Evolutionary conservation across 441 rosid genomes (phyloP).

Genomic region (Cnidoscolus chayamansa): DNA sequence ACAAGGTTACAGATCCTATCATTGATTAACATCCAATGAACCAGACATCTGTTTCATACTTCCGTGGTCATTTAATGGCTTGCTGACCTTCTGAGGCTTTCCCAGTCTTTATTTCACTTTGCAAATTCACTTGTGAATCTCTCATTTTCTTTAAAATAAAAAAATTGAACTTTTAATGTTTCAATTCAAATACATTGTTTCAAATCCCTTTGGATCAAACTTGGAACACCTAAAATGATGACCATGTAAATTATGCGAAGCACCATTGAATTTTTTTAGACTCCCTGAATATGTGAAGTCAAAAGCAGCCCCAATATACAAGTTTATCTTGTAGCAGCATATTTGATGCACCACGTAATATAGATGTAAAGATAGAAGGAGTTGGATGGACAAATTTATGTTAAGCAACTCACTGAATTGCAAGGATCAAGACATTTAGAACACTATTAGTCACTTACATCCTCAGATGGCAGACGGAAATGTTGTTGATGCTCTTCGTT

Average conservation of each 20-base stretch:
- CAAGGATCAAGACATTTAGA: background rate
- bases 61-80: slow-evolving; percentile 25
- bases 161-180: background rate
- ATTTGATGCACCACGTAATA: no score
- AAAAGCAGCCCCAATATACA: no score
- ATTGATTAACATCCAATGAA: slow-evolving; percentile 23
- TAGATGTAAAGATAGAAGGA: no score
- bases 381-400: background rate
- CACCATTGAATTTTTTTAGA: no score
- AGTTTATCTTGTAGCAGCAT: no score
- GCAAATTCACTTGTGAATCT: slow-evolving; percentile 8
- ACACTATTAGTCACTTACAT: slow-evolving; percentile 45
- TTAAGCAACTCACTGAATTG: background rate
- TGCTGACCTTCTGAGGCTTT: slow-evolving; percentile 34
- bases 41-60: slow-evolving; percentile 27
- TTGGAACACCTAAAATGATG: background rate
- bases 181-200: background rate
- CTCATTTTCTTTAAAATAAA: background rate
- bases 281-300: no score
- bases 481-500: slow-evolving; percentile 91
- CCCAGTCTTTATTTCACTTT: slow-evolving; percentile 23
- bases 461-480: slow-evolving; percentile 83
- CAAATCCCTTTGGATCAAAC: background rate
- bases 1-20: slow-evolving; percentile 21
- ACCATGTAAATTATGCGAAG: no score